Percentiles rank a stretch among this genome's conserved stretches.
Conservation (phyloP, 2,329 filamentous ascomycete species). For the Ophiostoma tasmaniense region DNA sequence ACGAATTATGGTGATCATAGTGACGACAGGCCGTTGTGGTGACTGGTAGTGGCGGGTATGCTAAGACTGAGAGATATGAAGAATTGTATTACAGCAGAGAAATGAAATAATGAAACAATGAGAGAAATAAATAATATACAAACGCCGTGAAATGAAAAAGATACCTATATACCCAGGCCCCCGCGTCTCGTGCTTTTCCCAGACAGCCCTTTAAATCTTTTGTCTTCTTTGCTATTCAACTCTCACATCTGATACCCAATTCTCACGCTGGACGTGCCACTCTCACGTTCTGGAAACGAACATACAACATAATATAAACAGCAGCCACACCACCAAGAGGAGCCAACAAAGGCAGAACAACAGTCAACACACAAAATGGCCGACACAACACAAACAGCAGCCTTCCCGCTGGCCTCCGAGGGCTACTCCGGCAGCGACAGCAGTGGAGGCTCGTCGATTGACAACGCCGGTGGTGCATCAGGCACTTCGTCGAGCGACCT, state of each 20-base stretch:
- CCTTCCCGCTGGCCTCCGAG: slow-evolving; percentile 38
- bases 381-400: slow-evolving; percentile 27
- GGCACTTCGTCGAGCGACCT: slow-evolving; percentile 53
- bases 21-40: background rate
- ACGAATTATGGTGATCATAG: background rate
- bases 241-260: background rate
- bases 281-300: slow-evolving; percentile 1
- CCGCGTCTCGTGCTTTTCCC: background rate
- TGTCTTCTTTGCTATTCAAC: background rate
- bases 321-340: background rate
- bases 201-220: background rate
- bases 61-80: background rate
- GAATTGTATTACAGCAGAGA: background rate
- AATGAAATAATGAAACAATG: background rate
- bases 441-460: slow-evolving; percentile 33
- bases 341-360: background rate
- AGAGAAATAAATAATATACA: background rate
- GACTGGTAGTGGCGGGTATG: background rate
- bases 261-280: background rate
- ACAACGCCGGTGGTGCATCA: slow-evolving; percentile 55
- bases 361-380: slow-evolving; percentile 29
- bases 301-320: background rate
- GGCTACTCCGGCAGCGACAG: slow-evolving; percentile 29
- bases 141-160: background rate
- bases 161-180: background rate